Evolutionary conservation across 2,329 filamentous ascomycete genomes (phyloP).

Genomic region (Aaosphaeria arxii): DNA sequence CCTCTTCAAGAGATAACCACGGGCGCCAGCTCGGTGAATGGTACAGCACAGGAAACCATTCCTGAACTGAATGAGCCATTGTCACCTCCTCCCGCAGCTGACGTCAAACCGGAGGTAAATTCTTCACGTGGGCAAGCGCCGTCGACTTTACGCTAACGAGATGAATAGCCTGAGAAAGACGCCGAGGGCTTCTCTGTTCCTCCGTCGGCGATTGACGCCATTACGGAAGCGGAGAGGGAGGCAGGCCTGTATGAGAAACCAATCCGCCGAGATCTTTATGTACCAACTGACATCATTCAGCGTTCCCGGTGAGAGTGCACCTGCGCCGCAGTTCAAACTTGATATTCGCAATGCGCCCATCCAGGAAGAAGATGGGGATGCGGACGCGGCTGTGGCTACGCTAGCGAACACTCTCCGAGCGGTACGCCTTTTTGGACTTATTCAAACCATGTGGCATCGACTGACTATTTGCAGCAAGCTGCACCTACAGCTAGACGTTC

Average conservation of each 20-base stretch:
- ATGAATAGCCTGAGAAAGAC: conserved; percentile 54
- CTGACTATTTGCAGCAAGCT: conserved; percentile 42
- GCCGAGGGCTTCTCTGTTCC: conserved; percentile 76
- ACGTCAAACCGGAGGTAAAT: conserved; percentile 22
- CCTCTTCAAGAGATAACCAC: conserved; percentile 12
- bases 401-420: conserved; percentile 69
- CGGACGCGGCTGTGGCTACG: conserved; percentile 70
- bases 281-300: conserved; percentile 2
- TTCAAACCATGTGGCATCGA: not conserved
- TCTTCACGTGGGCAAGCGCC: not conserved
- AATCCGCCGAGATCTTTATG: not conserved
- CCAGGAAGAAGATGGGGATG: conserved; percentile 71
- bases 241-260: conserved; percentile 37
- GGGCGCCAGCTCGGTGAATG: conserved; percentile 24
- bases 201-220: conserved; percentile 54
- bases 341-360: conserved; percentile 78
- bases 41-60: conserved; percentile 30
- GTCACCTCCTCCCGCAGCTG: conserved; percentile 18
- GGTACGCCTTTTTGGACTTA: conserved; percentile 32
- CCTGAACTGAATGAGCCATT: conserved; percentile 37
- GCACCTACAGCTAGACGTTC: conserved; percentile 58
- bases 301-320: conserved; percentile 17
- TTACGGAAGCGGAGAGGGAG: conserved; percentile 71
- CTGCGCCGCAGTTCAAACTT: conserved; percentile 64
- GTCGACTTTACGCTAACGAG: not conserved